These are phyloP conservation scores for Pythium angustatum DNA, from an alignment of 352 stramenopile species.

Conservation along the genomic window DNA sequence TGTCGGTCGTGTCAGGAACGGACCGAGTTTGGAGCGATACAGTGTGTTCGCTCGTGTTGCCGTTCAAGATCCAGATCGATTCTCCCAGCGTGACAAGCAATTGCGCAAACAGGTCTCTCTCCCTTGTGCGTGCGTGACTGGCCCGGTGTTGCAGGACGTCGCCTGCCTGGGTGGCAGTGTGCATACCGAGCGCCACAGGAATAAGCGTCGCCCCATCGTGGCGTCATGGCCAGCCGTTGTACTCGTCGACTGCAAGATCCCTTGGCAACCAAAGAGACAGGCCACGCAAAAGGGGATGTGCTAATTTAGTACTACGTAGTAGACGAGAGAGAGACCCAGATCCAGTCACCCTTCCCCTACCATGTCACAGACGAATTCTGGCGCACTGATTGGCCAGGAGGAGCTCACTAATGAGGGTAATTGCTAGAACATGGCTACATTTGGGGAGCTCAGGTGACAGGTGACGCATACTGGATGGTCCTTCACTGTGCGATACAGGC, in stretches of 20 bases:
- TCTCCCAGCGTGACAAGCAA: constrained; percentile 4
- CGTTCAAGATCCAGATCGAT: constrained; percentile 10
- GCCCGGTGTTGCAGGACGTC: constrained; percentile 9
- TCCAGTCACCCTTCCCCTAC: not conserved
- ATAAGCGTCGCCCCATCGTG: not conserved
- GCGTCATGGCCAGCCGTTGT: not conserved
- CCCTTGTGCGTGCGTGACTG: not conserved
- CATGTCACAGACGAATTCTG: constrained; percentile 17
- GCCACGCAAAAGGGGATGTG: not conserved
- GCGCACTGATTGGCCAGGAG: constrained; percentile 3
- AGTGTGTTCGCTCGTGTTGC: not conserved
- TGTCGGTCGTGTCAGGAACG: not conserved
- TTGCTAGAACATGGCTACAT: constrained; percentile 17
- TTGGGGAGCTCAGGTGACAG: not conserved
- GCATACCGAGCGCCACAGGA: constrained; percentile 1
- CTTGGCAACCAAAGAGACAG: not conserved
- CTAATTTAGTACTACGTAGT: not conserved
- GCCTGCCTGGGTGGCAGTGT: too few species aligned
- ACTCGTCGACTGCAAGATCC: constrained; percentile 1
- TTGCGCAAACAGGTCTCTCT: constrained; percentile 14
- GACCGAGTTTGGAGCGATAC: not conserved
- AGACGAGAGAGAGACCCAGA: not conserved
- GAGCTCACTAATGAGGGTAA: not conserved
- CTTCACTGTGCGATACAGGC: too few species aligned
- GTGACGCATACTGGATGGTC: too few species aligned